Base-by-base conservation (phyloP, 441 rosid genomes). In the Sinapis alba region DNA sequence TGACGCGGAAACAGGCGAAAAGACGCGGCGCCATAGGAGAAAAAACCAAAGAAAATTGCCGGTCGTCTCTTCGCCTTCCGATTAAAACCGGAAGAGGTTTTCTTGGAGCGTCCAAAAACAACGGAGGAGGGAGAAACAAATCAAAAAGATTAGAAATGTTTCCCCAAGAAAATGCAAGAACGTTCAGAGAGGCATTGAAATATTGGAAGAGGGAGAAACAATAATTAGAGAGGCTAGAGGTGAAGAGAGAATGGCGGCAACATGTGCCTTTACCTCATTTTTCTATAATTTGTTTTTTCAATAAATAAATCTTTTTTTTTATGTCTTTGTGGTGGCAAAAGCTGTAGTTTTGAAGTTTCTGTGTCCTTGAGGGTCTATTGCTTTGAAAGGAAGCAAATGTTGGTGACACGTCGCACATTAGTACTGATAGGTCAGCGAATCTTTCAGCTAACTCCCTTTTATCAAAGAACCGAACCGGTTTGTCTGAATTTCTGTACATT, bases 11-110 rank as follows among this genome's bases (percentile, higher is more conserved):
- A 79, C 95, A 90, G 73, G 90, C 34, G 57, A 91, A 86, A 84
- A 93, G 89, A 87, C 92, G 86, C 19, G 86, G 90, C 38, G 87
- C 82, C 98, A 87, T 89, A 3, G 32, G 51, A 38, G 38, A 13
- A 27, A 6, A 36, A 36, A 38, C 12, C 45, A 12, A 0, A 27
- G 20, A 20, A 12, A 26, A 7, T 6, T 34, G 70, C 74, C 82
- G 72, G 1, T 38, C 80, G 72, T 78, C 80, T 78, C 68, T 68
- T 67, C 45, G 45, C 45, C 45, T 38, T 38, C 45, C 45, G 45
- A 38, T 38, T 12, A 38, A 38, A 38, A 38, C 15, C 45, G 15
- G 45, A 38, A 38, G 45, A 38, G 45, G 45, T 38, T 38, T 38
- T 38, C 45, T 38, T 12, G n/a, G 45, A 38, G 15, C 2, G 45